Conservation (phyloP, 306 rosid genomes). For the Rosa lucieae region DNA sequence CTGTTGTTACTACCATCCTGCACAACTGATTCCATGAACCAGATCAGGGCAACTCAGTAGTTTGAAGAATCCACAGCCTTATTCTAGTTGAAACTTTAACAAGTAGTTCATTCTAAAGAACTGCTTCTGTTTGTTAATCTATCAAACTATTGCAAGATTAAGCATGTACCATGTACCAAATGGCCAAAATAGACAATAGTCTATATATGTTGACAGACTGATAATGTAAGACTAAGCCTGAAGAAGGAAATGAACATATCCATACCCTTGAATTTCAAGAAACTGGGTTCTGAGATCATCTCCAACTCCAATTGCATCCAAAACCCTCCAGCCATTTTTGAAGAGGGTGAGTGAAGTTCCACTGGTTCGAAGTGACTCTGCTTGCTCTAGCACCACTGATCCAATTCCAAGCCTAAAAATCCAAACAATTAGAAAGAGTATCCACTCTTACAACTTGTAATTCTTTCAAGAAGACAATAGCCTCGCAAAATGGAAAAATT, state of each 20-base stretch:
- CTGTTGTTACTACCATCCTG: conserved; percentile 86
- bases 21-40: conserved; percentile 61
- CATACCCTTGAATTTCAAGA: conserved; percentile 80
- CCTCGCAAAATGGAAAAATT: background rate
- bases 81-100: background rate
- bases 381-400: conserved; percentile 64
- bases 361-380: conserved; percentile 56
- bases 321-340: conserved; percentile 86
- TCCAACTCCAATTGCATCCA: conserved; percentile 90
- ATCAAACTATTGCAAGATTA: background rate
- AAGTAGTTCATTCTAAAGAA: background rate
- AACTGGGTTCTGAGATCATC: conserved; percentile 67
- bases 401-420: conserved; percentile 65
- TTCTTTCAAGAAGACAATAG: background rate
- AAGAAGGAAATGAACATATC: background rate
- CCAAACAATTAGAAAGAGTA: background rate
- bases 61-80: background rate
- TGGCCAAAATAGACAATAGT: background rate
- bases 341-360: conserved; percentile 91
- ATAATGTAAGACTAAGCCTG: background rate
- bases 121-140: background rate
- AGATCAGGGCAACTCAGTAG: conserved; percentile 30
- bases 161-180: background rate
- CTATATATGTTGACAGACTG: background rate
- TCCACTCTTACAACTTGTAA: background rate